Base-by-base conservation (phyloP, 345 rosid genomes). In the Eucalyptus marginata region DNA sequence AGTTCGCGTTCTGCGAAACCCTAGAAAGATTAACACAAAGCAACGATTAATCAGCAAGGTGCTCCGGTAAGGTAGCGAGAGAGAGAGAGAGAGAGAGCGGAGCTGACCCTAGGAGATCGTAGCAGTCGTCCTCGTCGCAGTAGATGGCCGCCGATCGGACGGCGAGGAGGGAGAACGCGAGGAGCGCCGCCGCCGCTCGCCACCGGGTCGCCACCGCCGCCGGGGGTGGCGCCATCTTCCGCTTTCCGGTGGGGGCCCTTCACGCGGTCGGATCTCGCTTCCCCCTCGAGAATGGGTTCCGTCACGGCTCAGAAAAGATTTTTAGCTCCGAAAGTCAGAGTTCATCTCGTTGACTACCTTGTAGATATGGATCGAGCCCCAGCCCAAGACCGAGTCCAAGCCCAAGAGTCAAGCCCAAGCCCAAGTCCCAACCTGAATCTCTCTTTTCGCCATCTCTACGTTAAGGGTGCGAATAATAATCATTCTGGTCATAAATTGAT, bases 91-190 rank as follows among this genome's bases (percentile, higher is more conserved):
- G 49, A 43, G 56, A 50, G 79, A 49, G 80, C 13, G 6, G 56
- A 36, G 87, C 92, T 84, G 93, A 96, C 99, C 96, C 96, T 54
- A 98, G 94, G 36, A 97, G 96, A 93, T 97, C 99, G 90, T 98
- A 97, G 91, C 99, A 98, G 92, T 98, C 98, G 91, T 97, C 99
- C 83, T 96, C 98, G 88, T 97, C 99, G 89, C 99, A 98, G 94
- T 97, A 98, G 90, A 98, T 97, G 87, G 99, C 95, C 27, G 89
- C 25, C 10, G 99, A 94, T 27, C 97, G 94, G 54, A 91, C 89
- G 90, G 93, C 31, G 87, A 91, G 88, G 80, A 96, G 76, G 49
- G 90, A 91, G 11, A 98, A 54, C 27, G 93, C 12, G 56, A 97
- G 66, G 58, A 87, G 76, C 7, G 88, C 90, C 90, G 93, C 76